phyloP scores from a whole-genome alignment of 768 basidiomycete genomes.

The Lactarius sanguifluus region DNA sequence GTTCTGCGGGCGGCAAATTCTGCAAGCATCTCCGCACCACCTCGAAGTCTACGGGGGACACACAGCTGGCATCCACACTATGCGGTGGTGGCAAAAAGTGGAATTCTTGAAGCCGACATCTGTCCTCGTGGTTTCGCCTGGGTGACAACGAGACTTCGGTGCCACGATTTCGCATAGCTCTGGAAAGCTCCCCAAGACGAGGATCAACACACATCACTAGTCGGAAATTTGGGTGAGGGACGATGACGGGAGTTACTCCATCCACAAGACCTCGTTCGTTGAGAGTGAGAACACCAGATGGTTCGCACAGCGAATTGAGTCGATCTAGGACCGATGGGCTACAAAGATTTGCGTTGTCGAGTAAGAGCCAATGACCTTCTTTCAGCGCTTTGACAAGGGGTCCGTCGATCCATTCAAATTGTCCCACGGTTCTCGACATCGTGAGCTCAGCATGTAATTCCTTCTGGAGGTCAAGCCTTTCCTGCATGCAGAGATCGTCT shows the following conservation, averaged over 20 bases:
- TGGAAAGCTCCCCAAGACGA: slow-evolving; percentile 87
- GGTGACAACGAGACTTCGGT: slow-evolving; percentile 69
- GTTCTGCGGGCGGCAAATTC: not conserved
- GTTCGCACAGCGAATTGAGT: slow-evolving; percentile 94
- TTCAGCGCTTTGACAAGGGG: slow-evolving; percentile 85
- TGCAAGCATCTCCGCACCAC: slow-evolving; percentile 22
- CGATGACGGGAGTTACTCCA: slow-evolving; percentile 69
- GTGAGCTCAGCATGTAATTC: slow-evolving; percentile 29
- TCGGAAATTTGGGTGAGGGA: slow-evolving; percentile 86
- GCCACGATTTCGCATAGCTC: slow-evolving; percentile 98
- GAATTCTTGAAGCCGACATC: slow-evolving; percentile 20
- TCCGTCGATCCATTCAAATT: slow-evolving; percentile 95
- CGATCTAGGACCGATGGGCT: slow-evolving; percentile 94
- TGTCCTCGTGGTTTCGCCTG: slow-evolving; percentile 21
- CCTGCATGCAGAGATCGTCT: slow-evolving; percentile 10
- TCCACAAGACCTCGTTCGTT: slow-evolving; percentile 86
- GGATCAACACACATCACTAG: slow-evolving; percentile 94
- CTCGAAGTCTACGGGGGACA: slow-evolving; percentile 22
- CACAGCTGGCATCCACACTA: not conserved
- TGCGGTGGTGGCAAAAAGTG: slow-evolving; percentile 13
- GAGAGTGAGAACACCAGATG: slow-evolving; percentile 74
- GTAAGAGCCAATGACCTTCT: slow-evolving; percentile 82
- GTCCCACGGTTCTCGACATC: slow-evolving; percentile 42
- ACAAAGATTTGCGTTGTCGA: slow-evolving; percentile 94
- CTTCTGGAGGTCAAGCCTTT: slow-evolving; percentile 17